A percentile compares a stretch with the other conserved stretches of the same genome.
Conservation (phyloP, 2,329 filamentous ascomycete species). For the Aspergillus ustus region DNA sequence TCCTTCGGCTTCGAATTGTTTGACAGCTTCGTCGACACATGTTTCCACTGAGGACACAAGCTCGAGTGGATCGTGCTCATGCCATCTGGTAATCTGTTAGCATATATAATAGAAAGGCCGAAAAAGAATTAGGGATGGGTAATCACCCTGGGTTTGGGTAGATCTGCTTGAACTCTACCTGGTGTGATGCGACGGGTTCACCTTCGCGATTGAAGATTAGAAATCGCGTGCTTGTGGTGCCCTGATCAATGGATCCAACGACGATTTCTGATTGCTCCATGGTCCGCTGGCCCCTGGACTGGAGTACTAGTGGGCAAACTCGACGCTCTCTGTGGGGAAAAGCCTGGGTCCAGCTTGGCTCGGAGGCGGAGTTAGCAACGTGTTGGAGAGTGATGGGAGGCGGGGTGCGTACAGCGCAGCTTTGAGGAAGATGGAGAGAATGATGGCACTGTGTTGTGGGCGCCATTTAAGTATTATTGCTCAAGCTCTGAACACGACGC, state of each 20-base stretch:
- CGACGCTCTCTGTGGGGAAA: neutral
- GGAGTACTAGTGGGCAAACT: neutral
- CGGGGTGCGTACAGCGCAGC: neutral
- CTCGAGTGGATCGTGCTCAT: conserved; percentile 82
- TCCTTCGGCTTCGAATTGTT: conserved; percentile 69
- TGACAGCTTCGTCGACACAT: conserved; percentile 76
- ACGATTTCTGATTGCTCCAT: conserved; percentile 53
- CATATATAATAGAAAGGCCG: neutral
- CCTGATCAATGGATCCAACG: conserved; percentile 87
- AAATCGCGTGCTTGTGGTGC: conserved; percentile 86
- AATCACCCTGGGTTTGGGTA: conserved; percentile 82
- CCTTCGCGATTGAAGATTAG: conserved; percentile 83
- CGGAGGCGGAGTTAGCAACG: neutral
- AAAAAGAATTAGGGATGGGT: neutral
- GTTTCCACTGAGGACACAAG: conserved; percentile 74
- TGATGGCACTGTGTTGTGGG: neutral
- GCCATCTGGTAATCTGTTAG: conserved; percentile 64
- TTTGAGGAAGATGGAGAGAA: neutral
- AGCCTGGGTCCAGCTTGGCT: neutral
- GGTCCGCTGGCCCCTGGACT: neutral
- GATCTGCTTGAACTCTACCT: conserved; percentile 82
- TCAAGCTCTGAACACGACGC: neutral
- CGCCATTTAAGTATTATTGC: conserved; percentile 11
- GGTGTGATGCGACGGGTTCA: conserved; percentile 78
- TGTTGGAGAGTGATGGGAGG: neutral